Evolutionary conservation across 164 flowering plant genomes (phyloP).

Genomic region (Magnolia officinalis): DNA sequence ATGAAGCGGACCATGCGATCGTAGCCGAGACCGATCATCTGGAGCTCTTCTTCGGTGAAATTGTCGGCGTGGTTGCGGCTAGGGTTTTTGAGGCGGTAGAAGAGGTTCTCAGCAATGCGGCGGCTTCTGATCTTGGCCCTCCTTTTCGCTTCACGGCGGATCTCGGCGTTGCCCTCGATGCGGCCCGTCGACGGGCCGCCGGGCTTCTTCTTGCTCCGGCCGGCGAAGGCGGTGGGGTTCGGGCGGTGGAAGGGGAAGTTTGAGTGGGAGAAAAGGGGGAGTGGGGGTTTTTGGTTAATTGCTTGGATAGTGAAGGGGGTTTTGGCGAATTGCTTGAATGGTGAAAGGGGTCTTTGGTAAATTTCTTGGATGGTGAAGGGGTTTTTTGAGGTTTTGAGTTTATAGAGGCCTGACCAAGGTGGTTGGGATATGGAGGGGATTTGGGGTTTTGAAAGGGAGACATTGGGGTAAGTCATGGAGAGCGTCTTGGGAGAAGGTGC

Average conservation of each 20-base stretch:
- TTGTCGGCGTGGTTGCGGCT: conserved; percentile 59
- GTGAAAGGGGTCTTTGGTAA: conserved; percentile 13
- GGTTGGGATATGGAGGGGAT: conserved; percentile 32
- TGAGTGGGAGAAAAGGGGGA: conserved; percentile 14
- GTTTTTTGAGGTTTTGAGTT: neutral
- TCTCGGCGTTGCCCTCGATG: conserved; percentile 56
- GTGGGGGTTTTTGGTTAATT: conserved; percentile 7
- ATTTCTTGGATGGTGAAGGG: neutral
- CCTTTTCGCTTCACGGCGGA: conserved; percentile 57
- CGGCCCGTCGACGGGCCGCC: conserved; percentile 55
- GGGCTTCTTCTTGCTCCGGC: conserved; percentile 68
- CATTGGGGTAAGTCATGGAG: neutral
- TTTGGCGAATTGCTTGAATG: conserved; percentile 15
- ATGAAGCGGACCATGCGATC: conserved; percentile 90
- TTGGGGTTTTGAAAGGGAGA: conserved; percentile 46
- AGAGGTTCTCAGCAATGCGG: conserved; percentile 62
- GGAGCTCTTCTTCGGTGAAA: conserved; percentile 72
- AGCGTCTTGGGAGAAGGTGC: neutral
- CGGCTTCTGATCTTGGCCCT: conserved; percentile 48
- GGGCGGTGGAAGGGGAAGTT: conserved; percentile 11
- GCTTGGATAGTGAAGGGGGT: conserved; percentile 11
- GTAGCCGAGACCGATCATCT: conserved; percentile 83
- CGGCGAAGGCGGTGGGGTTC: conserved; percentile 39
- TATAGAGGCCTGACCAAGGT: conserved; percentile 13
- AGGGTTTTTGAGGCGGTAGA: conserved; percentile 80